Conservation (phyloP, 2,329 filamentous ascomycete species). For the Aspergillus glaucus region DNA sequence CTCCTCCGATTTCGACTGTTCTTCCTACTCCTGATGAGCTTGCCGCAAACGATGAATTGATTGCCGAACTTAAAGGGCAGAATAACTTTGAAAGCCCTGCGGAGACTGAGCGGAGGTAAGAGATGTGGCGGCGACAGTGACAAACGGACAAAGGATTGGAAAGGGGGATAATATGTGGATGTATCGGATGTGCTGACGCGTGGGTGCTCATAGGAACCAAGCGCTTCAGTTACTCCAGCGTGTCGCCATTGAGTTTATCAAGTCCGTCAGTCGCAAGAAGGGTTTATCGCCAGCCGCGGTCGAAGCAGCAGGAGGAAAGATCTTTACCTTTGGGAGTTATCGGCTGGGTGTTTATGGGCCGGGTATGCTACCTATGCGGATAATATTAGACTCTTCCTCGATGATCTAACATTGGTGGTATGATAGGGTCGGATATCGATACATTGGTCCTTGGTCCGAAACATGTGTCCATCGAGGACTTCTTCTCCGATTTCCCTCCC, state of each 20-base stretch:
- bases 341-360: constrained; percentile 89
- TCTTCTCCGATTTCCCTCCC: constrained; percentile 82
- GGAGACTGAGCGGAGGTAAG: constrained; percentile 75
- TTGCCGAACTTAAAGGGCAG: constrained; percentile 77
- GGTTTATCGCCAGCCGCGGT: constrained; percentile 69
- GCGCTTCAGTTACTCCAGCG: constrained; percentile 71
- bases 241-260: constrained; percentile 81
- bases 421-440: constrained; percentile 85
- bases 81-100: constrained; percentile 84
- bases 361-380: constrained; percentile 33
- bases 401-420: constrained; percentile 2
- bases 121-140: neutral
- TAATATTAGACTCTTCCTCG: neutral
- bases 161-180: neutral
- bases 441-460: constrained; percentile 88
- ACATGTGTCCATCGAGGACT: constrained; percentile 82
- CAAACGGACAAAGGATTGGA: neutral
- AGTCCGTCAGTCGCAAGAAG: constrained; percentile 67
- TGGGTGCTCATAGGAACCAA: constrained; percentile 48
- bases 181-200: constrained; percentile 6
- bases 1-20: constrained; percentile 70
- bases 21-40: constrained; percentile 73
- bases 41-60: constrained; percentile 67
- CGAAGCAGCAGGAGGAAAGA: constrained; percentile 79
- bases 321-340: constrained; percentile 96